Conservation (phyloP, 2,329 filamentous ascomycete species). For the Lecanosticta acicola region DNA sequence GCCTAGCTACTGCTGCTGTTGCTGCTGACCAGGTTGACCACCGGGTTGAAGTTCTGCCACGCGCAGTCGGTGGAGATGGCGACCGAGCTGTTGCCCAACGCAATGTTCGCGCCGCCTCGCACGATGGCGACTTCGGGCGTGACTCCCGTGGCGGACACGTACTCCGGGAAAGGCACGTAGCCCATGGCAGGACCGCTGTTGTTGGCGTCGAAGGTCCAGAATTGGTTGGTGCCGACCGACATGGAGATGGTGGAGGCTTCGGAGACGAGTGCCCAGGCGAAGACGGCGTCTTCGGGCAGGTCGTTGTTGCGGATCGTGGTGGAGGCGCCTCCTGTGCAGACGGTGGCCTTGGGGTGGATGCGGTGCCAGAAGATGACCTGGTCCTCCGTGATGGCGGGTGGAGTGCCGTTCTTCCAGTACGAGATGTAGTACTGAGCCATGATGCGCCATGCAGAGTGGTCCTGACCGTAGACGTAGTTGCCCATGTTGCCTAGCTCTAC, state of each 20-base stretch:
- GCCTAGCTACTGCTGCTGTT: background rate
- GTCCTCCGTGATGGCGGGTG: slow-evolving; percentile 32
- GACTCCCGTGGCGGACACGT: slow-evolving; percentile 25
- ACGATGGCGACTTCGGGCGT: slow-evolving; percentile 31
- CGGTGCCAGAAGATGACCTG: slow-evolving; percentile 38
- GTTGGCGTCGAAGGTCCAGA: slow-evolving; percentile 32
- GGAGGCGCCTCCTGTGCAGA: slow-evolving; percentile 30
- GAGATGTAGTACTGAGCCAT: slow-evolving; percentile 36
- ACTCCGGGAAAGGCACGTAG: slow-evolving; percentile 31
- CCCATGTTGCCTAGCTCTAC: slow-evolving; percentile 32
- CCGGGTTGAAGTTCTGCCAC: slow-evolving; percentile 35
- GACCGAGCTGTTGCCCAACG: slow-evolving; percentile 24
- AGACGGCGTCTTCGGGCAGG: slow-evolving; percentile 34
- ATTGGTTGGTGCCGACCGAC: slow-evolving; percentile 32
- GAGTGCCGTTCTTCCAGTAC: slow-evolving; percentile 34
- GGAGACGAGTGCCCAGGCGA: slow-evolving; percentile 35
- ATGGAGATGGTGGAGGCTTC: slow-evolving; percentile 30
- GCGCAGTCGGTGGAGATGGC: slow-evolving; percentile 27
- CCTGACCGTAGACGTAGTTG: slow-evolving; percentile 33
- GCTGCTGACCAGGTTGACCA: slow-evolving; percentile 33
- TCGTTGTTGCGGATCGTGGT: slow-evolving; percentile 31
- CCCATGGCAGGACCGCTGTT: slow-evolving; percentile 28
- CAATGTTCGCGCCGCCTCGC: slow-evolving; percentile 25
- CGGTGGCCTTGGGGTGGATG: slow-evolving; percentile 33
- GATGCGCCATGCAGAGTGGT: slow-evolving; percentile 36